Evolutionary conservation across 2,329 filamentous ascomycete genomes (phyloP).

Genomic region (Fusarium transvaalense): DNA sequence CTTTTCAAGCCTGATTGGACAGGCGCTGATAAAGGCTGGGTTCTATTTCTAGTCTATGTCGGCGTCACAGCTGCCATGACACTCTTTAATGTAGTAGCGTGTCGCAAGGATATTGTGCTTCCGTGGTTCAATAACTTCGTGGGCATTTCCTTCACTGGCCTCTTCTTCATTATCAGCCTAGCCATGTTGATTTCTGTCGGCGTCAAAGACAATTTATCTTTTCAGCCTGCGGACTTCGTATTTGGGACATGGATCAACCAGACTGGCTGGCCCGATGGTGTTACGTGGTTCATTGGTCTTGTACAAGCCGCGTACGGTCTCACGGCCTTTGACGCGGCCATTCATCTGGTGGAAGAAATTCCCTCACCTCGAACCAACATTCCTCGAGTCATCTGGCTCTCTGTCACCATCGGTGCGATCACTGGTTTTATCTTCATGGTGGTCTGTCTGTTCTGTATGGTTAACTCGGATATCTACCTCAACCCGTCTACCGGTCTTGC

Average conservation of each 20-base stretch:
- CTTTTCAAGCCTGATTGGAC: conserved; percentile 64
- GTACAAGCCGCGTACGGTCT: conserved; percentile 67
- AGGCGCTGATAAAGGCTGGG: conserved; percentile 61
- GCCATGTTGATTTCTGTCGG: conserved; percentile 66
- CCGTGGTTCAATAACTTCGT: conserved; percentile 69
- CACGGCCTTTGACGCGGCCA: conserved; percentile 67
- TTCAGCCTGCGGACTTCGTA: conserved; percentile 64
- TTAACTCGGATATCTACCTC: conserved; percentile 58
- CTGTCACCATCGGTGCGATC: conserved; percentile 62
- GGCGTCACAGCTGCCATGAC: conserved; percentile 63
- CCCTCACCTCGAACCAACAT: conserved; percentile 64
- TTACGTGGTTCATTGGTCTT: conserved; percentile 70
- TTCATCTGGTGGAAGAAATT: conserved; percentile 70
- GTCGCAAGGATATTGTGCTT: conserved; percentile 56
- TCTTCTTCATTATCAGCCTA: conserved; percentile 66
- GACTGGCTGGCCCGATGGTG: conserved; percentile 65
- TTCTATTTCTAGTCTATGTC: conserved; percentile 67
- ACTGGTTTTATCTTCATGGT: conserved; percentile 66
- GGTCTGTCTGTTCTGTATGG: conserved; percentile 64
- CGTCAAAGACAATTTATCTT: conserved; percentile 57
- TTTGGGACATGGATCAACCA: conserved; percentile 62
- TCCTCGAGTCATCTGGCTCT: conserved; percentile 65
- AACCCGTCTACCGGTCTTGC: conserved; percentile 57
- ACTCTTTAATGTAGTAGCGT: conserved; percentile 63
- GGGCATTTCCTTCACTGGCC: conserved; percentile 63